Base-by-base conservation (phyloP, 345 rosid species). In the Linum trigynum region DNA sequence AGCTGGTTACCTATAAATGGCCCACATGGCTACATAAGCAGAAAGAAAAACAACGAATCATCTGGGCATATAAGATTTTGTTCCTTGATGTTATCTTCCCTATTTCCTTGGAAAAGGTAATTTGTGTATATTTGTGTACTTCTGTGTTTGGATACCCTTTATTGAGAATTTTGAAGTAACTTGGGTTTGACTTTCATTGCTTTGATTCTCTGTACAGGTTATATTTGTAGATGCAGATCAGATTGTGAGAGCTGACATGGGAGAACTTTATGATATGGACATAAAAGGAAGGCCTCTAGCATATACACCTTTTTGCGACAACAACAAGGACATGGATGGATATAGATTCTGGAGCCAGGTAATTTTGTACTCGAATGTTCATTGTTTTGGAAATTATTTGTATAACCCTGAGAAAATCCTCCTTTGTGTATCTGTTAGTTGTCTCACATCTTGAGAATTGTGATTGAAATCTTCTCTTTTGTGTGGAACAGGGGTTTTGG, bases 201-300 rank as follows among this genome's bases (percentile, higher is more conserved):
- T 57, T 32, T 62, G 32, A 43, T 70, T 41, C 14, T 64, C 4
- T 60, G 38, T 74, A 72, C 80, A 91, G 97, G 90, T 94, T 78
- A 88, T 94, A 81, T 94, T 94, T 80, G 99, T 90, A 14, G 99
- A 90, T 77, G 99, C 99, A 3, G 99, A 94, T 86, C 99, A 94
- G 79, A 75, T 90, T 67, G 89, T 94, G 66, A 79, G 95, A 70
- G 82, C 99, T 69, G 96, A 94, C 75, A 90, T 94, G 95, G 97
- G 96, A 71, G 97, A 94, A 74, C 91, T 94, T 50, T 94, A 94
- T 71, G 99, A 88, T 83, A 90, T 88, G 95, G 88, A 94, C 78
- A 74, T 94, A 57, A 90, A 87, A 80, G 99, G 99, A 81, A 86
- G 91, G 76, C 96, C 99, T 74, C 95, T 88, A 59, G 99, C 99